Conservation (phyloP, 305 asterid species). For the Solanum hybrid region DNA sequence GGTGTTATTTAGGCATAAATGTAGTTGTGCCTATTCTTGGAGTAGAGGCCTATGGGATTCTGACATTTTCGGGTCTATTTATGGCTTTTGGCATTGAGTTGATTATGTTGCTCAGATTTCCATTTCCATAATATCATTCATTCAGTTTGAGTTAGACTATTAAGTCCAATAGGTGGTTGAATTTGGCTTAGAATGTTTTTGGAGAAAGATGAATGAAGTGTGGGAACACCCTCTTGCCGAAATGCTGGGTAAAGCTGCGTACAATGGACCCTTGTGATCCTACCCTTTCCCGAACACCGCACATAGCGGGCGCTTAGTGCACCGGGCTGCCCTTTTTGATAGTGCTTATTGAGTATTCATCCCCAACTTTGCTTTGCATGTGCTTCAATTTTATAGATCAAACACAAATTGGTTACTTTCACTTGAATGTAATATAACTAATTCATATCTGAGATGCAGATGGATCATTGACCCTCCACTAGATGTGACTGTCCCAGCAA, state of each 20-base stretch:
- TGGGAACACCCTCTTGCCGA: neutral
- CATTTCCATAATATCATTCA: neutral
- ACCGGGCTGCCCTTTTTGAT: neutral
- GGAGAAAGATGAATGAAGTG: neutral
- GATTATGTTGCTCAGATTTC: neutral
- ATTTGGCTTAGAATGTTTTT: neutral
- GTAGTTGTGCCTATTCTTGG: neutral
- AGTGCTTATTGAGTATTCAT: neutral
- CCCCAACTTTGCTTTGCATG: neutral
- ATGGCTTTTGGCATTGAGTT: neutral
- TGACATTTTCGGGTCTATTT: neutral
- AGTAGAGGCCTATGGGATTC: neutral
- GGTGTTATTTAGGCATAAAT: neutral
- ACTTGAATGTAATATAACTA: neutral
- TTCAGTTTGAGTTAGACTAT: neutral
- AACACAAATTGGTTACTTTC: neutral
- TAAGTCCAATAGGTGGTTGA: neutral
- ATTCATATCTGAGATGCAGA: slow-evolving; percentile 26
- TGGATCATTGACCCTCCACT: slow-evolving; percentile 90
- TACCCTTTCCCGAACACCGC: neutral
- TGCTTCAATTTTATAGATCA: neutral
- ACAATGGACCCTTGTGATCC: neutral
- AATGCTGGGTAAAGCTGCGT: neutral
- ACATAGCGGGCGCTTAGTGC: neutral
- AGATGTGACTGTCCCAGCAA: slow-evolving; percentile 81